These are phyloP conservation scores for Sutorius australiensis DNA, from an alignment of 768 basidiomycete genomes.

Conservation along the genomic window DNA sequence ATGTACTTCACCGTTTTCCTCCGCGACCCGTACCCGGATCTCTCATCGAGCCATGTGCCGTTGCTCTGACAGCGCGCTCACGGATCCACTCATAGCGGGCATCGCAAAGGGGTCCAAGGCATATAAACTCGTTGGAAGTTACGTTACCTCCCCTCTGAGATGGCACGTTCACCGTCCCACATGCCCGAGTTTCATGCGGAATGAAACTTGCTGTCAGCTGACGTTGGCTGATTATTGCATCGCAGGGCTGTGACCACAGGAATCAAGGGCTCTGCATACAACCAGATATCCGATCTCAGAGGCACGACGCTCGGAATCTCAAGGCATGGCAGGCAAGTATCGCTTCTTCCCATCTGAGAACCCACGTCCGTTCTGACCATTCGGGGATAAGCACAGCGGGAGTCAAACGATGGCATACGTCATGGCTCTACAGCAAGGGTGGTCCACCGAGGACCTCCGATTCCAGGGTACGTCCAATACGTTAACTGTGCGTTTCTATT, in stretches of 20 bases:
- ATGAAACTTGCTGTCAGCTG: neutral
- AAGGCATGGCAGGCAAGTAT: constrained; percentile 67
- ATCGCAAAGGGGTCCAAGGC: constrained; percentile 85
- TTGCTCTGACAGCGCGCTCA: constrained; percentile 62
- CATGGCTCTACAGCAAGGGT: constrained; percentile 85
- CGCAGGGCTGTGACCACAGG: constrained; percentile 91
- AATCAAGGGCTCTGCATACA: constrained; percentile 56
- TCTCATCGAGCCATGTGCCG: neutral
- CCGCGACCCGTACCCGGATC: neutral
- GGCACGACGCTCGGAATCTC: constrained; percentile 89
- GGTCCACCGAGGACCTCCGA: constrained; percentile 59
- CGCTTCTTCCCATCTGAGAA: neutral
- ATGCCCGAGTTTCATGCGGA: neutral
- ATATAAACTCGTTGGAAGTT: constrained; percentile 91
- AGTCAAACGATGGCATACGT: constrained; percentile 96
- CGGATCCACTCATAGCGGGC: constrained; percentile 87
- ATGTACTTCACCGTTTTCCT: constrained; percentile 46
- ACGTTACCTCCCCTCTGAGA: constrained; percentile 83
- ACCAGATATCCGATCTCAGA: constrained; percentile 68
- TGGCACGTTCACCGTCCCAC: constrained; percentile 47
- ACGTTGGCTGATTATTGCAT: neutral
- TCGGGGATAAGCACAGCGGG: constrained; percentile 44
- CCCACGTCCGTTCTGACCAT: neutral
- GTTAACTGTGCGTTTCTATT: neutral
- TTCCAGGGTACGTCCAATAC: constrained; percentile 59